Evolutionary conservation across 352 stramenopile species (phyloP).

Genomic region (Pythium pyrilobum): DNA sequence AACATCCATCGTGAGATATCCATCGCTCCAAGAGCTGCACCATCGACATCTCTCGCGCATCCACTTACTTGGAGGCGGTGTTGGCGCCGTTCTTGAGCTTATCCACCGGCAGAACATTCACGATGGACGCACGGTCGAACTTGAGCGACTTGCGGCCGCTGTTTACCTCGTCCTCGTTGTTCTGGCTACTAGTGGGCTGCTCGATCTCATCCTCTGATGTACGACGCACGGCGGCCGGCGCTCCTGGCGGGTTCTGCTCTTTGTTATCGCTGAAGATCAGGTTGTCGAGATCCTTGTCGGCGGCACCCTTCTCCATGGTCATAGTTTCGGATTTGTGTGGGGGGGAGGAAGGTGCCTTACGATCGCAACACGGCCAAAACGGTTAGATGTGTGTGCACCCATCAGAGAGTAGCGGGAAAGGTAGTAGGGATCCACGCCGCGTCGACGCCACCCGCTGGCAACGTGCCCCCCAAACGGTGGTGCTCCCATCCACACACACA

Average conservation of each 20-base stretch:
- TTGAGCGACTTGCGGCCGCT: constrained; percentile 22
- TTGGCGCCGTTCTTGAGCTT: constrained; percentile 87
- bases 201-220: constrained; percentile 42
- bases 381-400: not conserved
- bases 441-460: too few species aligned
- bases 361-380: not conserved
- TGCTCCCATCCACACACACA: too few species aligned
- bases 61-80: constrained; percentile 64
- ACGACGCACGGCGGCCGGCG: constrained; percentile 1
- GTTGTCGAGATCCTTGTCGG: constrained; percentile 78
- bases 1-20: not conserved
- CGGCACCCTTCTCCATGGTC: constrained; percentile 39
- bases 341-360: not conserved
- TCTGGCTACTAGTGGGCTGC: constrained; percentile 5
- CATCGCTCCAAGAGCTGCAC: too few species aligned
- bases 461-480: too few species aligned
- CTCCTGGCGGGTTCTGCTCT: constrained; percentile 20
- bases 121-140: constrained; percentile 53
- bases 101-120: constrained; percentile 79
- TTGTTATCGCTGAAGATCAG: constrained; percentile 82
- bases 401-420: too few species aligned
- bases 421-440: too few species aligned
- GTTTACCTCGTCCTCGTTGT: constrained; percentile 36
- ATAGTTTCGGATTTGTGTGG: not conserved
- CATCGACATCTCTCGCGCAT: too few species aligned